Evolutionary conservation across 2,329 filamentous ascomycete genomes (phyloP).

Genomic region (Diplodia intermedia): DNA sequence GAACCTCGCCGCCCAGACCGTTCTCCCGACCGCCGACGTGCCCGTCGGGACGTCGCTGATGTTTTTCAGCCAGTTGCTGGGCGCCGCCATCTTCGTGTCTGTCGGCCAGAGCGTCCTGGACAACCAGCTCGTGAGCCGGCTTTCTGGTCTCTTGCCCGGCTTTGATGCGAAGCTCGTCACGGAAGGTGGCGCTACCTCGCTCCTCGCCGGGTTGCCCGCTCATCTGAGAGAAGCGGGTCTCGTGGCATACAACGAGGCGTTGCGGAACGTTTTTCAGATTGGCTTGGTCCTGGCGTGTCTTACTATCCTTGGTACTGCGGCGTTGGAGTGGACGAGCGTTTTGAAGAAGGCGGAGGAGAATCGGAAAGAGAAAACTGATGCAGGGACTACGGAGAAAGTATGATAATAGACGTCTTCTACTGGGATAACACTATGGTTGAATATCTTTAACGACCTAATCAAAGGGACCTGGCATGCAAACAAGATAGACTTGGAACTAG

Average conservation of each 20-base stretch:
- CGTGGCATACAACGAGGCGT: background rate
- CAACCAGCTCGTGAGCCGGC: conserved; percentile 44
- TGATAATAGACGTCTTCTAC: too few species aligned
- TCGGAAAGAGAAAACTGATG: background rate
- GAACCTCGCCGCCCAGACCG: conserved; percentile 34
- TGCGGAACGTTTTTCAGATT: background rate
- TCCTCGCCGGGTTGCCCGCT: background rate
- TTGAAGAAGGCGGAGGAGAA: conserved; percentile 1
- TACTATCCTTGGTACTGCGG: background rate
- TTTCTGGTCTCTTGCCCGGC: conserved; percentile 42
- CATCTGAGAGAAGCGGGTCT: background rate
- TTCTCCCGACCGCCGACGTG: conserved; percentile 30
- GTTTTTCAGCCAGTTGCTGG: conserved; percentile 54
- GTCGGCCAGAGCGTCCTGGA: conserved; percentile 52
- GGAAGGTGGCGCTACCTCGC: background rate
- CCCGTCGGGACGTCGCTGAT: conserved; percentile 42
- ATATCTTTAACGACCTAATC: too few species aligned
- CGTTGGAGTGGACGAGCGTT: conserved; percentile 11
- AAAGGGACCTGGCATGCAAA: too few species aligned
- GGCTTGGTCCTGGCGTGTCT: background rate
- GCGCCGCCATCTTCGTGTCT: conserved; percentile 49
- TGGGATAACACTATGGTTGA: too few species aligned
- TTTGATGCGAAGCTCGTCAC: conserved; percentile 33
- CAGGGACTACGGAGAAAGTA: background rate
- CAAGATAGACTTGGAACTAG: too few species aligned